phyloP scores from a whole-genome alignment of 805 yeast species.

The Lipomyces orientalis region DNA sequence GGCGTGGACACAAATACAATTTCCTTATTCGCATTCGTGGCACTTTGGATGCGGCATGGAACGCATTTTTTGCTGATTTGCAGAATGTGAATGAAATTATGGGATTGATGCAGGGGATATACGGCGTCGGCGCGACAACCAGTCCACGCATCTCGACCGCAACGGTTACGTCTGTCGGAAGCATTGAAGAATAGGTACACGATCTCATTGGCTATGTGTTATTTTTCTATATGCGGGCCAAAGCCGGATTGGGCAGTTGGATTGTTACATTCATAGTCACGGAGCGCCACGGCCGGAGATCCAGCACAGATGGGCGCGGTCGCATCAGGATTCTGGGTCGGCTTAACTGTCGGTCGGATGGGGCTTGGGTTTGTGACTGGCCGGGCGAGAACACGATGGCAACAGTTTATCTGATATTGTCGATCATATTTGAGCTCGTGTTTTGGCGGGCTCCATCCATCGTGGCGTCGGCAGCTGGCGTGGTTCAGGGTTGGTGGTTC shows the following conservation, averaged over 20 bases:
- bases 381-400: conserved; percentile 46
- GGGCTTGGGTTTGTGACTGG: conserved; percentile 52
- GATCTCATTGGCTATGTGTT: conserved; percentile 60
- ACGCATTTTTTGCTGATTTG: conserved; percentile 57
- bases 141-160: conserved; percentile 72
- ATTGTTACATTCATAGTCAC: conserved; percentile 64
- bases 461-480: conserved; percentile 55
- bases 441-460: conserved; percentile 57
- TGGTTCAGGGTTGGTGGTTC: too few relatives aligned
- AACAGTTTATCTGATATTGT: conserved; percentile 45
- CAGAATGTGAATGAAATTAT: conserved; percentile 62
- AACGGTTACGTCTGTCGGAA: conserved; percentile 52
- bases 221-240: conserved; percentile 71
- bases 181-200: conserved; percentile 47
- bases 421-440: conserved; percentile 51
- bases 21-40: too few relatives aligned
- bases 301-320: conserved; percentile 61
- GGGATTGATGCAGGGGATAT: conserved; percentile 71
- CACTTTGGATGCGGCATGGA: conserved; percentile 55
- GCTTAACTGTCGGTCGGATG: conserved; percentile 70
- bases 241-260: conserved; percentile 75
- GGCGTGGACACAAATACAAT: too few relatives aligned
- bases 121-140: conserved; percentile 74
- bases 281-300: conserved; percentile 57
- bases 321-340: conserved; percentile 75